Evolutionary conservation across 139 green algal genomes (phyloP).

Genomic region (Chlamydomonas sp.): DNA sequence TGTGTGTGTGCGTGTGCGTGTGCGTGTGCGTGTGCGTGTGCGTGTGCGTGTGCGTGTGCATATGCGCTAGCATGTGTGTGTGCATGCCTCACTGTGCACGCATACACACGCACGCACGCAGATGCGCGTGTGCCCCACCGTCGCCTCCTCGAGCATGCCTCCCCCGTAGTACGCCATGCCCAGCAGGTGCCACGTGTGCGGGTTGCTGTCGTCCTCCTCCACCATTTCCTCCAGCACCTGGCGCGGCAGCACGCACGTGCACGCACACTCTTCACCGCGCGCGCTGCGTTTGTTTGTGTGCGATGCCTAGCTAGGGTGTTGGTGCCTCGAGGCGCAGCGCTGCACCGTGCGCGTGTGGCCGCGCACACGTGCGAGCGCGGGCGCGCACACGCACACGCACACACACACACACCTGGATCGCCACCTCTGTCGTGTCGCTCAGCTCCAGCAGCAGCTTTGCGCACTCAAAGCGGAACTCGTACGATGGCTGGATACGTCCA

Average conservation of each 20-base stretch:
- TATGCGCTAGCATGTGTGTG: no score
- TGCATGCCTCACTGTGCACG: no score
- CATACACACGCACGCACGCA: conserved; percentile 5
- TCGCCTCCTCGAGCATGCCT: conserved; percentile 46
- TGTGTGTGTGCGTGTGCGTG: no score
- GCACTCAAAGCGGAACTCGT: conserved; percentile 77
- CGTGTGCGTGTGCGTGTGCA: no score
- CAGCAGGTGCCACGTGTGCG: conserved; percentile 71
- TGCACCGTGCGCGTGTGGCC: no score
- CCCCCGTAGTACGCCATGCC: conserved; percentile 37
- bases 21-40: no score
- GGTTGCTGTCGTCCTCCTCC: conserved; percentile 68
- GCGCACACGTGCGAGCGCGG: no score
- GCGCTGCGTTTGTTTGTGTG: no score
- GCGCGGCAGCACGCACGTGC: neutral
- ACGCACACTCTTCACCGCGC: no score
- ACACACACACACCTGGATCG: conserved; percentile 42
- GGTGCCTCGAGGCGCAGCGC: no score
- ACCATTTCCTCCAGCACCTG: conserved; percentile 68
- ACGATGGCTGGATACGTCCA: conserved; percentile 39
- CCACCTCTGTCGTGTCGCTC: conserved; percentile 53
- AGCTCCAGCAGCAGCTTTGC: conserved; percentile 85
- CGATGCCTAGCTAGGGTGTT: no score
- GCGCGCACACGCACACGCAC: no score
- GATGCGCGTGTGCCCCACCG: conserved; percentile 15